Evolutionary conservation across 2,329 filamentous ascomycete genomes (phyloP).

Genomic region (Acrocalymma vagum): DNA sequence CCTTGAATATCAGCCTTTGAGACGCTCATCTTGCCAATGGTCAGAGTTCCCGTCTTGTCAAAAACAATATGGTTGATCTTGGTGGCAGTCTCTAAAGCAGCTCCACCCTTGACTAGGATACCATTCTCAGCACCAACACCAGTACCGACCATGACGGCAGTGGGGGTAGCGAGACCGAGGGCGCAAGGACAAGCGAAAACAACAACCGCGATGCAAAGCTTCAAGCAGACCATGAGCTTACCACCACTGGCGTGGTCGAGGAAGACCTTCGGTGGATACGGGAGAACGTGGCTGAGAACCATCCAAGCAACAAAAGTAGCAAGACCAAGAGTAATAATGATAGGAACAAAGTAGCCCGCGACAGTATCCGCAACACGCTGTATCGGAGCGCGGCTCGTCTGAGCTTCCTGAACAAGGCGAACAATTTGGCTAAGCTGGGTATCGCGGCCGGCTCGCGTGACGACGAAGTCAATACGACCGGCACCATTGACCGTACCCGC

Average conservation of each 20-base stretch:
- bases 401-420: slow-evolving; percentile 96
- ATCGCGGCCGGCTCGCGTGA: slow-evolving; percentile 90
- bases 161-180: slow-evolving; percentile 93
- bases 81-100: slow-evolving; percentile 87
- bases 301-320: slow-evolving; percentile 93
- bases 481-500: slow-evolving; percentile 96
- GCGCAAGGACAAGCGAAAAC: slow-evolving; percentile 98
- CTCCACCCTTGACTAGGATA: slow-evolving; percentile 97
- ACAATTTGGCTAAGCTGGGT: slow-evolving; percentile 98
- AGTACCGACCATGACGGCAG: slow-evolving; percentile 99
- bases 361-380: slow-evolving; percentile 90
- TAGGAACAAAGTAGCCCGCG: slow-evolving; percentile 92
- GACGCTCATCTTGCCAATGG: slow-evolving; percentile 94
- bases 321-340: slow-evolving; percentile 84
- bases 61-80: slow-evolving; percentile 90
- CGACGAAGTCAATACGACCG: slow-evolving; percentile 89
- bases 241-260: slow-evolving; percentile 81
- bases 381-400: slow-evolving; percentile 92
- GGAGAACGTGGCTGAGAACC: slow-evolving; percentile 86
- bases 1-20: slow-evolving; percentile 73
- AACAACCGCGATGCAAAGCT: slow-evolving; percentile 97
- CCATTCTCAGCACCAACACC: slow-evolving; percentile 94
- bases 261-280: slow-evolving; percentile 89
- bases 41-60: slow-evolving; percentile 96
- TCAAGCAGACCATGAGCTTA: slow-evolving; percentile 94